A percentile compares a stretch with the other conserved stretches of the same genome.
These are phyloP conservation scores for Panaeolus cyanescens DNA, from an alignment of 768 basidiomycete species.

Conservation along the genomic window DNA sequence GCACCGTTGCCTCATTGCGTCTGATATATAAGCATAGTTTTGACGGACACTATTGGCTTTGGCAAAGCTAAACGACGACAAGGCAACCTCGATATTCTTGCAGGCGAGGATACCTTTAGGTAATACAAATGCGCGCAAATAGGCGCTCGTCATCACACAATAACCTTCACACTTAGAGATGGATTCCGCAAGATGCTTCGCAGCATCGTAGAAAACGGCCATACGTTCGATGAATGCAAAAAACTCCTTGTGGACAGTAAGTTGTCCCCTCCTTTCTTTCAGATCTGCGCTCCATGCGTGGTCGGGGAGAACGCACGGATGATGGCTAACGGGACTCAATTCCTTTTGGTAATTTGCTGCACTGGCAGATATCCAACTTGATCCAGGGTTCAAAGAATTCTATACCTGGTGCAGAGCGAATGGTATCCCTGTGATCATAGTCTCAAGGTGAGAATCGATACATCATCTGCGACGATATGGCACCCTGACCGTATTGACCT, in stretches of 20 bases:
- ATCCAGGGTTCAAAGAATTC: conserved; percentile 88
- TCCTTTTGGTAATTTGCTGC: conserved; percentile 6
- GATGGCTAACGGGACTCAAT: background rate
- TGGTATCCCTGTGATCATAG: conserved; percentile 88
- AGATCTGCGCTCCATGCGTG: background rate
- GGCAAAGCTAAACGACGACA: conserved; percentile 73
- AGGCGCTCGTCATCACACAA: no score
- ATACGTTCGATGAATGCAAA: conserved; percentile 87
- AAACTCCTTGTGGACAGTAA: conserved; percentile 70
- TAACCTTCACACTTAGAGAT: conserved; percentile 58
- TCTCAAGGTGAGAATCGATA: conserved; percentile 68
- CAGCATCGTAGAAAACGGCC: conserved; percentile 72
- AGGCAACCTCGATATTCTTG: conserved; percentile 72
- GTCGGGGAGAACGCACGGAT: background rate
- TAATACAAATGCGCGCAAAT: conserved; percentile 18
- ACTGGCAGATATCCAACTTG: conserved; percentile 84
- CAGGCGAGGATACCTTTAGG: conserved; percentile 74
- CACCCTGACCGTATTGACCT: background rate
- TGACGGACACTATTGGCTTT: conserved; percentile 91
- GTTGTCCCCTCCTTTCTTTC: conserved; percentile 9
- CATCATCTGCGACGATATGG: background rate
- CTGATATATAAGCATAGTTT: no score
- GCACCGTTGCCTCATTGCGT: no score
- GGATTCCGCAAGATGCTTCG: conserved; percentile 85
- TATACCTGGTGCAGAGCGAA: conserved; percentile 79